Evolutionary conservation across 2,329 filamentous ascomycete genomes (phyloP), one percentile per base, ranked within the genome.

Genomic region (Bipolaris bicolor): DNA sequence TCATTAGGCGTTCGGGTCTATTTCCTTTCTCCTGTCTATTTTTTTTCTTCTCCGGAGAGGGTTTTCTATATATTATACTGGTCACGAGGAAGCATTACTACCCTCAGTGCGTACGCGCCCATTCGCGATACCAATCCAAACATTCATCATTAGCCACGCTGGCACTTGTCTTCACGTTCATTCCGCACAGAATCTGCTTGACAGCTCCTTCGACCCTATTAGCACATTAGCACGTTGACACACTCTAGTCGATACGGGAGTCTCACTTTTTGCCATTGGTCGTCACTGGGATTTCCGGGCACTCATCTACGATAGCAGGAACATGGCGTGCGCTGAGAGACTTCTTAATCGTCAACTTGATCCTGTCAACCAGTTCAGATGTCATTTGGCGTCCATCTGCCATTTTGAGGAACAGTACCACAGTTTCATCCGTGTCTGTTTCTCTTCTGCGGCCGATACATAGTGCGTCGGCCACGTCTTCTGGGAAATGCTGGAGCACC

Each of bases 191-290:
- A 43, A 98, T 97, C 78, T 97, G 93, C 81, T 98, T 98, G 5
- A 98, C 94, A 0, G 92, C 91, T 46, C 96, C 92, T 76, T 99
- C 94, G 58, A 99, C 91, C 78, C 89, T 91, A 37, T 3, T n/a
- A 15, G n/a, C 5, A 26, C 1, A 9, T 45, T n/a, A 45, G 41
- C 16, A 7, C 3, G 7, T 6, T n/a, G n/a, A 26, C 3, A 31
- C 3, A 13, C 15, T 10, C 7, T 20, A 20, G 11, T 6, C 18
- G 43, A 39, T 39, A 39, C 9, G 3, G 18, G 16, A 20, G 16
- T 84, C 87, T 80, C 77, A 90, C 87, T 98, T 99, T 82, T 99
- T 99, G 51, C 94, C 94, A 71, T 99, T 99, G 2, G 88, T 88
- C 15, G 95, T 98, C 65, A 93, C 88, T 0, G 94, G 95, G 16